Percentiles rank a stretch among this genome's conserved stretches.
Evolutionary conservation across 148 eudicot species (phyloP).

Genomic region (Camellia lanceoleosa): DNA sequence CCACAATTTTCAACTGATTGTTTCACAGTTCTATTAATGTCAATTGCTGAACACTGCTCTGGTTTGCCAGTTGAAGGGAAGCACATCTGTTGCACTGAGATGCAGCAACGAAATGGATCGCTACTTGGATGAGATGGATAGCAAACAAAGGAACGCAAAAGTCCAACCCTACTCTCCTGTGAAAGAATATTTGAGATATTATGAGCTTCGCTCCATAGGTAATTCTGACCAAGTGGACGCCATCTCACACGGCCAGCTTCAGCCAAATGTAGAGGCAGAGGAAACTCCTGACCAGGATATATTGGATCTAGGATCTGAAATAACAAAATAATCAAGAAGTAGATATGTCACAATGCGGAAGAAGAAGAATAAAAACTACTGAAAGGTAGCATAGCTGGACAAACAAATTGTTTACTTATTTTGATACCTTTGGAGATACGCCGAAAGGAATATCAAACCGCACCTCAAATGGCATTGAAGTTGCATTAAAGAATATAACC

Average conservation of each 20-base stretch:
- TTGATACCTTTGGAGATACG: slow-evolving; percentile 78
- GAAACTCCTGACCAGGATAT: slow-evolving; percentile 82
- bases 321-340: slow-evolving; percentile 12
- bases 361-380: neutral
- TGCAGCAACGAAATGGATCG: slow-evolving; percentile 89
- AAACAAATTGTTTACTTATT: neutral
- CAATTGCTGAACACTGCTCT: slow-evolving; percentile 30
- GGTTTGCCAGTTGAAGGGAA: slow-evolving; percentile 49
- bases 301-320: slow-evolving; percentile 82
- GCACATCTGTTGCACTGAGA: slow-evolving; percentile 65
- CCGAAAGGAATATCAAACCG: slow-evolving; percentile 97
- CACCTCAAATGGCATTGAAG: slow-evolving; percentile 76
- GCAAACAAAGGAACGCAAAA: slow-evolving; percentile 82
- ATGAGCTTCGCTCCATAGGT: slow-evolving; percentile 94
- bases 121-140: slow-evolving; percentile 91
- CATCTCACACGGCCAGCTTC: slow-evolving; percentile 87
- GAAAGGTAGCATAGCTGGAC: neutral
- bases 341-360: slow-evolving; percentile 6
- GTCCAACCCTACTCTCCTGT: slow-evolving; percentile 59
- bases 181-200: slow-evolving; percentile 76
- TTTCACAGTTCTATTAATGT: slow-evolving; percentile 26
- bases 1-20: slow-evolving; percentile 30
- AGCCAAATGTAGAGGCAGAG: slow-evolving; percentile 95
- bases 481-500: slow-evolving; percentile 80
- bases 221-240: slow-evolving; percentile 85